These are phyloP conservation scores for Endoconidiophora laricicola DNA, from an alignment of 2,329 filamentous ascomycete species.

Conservation along the genomic window DNA sequence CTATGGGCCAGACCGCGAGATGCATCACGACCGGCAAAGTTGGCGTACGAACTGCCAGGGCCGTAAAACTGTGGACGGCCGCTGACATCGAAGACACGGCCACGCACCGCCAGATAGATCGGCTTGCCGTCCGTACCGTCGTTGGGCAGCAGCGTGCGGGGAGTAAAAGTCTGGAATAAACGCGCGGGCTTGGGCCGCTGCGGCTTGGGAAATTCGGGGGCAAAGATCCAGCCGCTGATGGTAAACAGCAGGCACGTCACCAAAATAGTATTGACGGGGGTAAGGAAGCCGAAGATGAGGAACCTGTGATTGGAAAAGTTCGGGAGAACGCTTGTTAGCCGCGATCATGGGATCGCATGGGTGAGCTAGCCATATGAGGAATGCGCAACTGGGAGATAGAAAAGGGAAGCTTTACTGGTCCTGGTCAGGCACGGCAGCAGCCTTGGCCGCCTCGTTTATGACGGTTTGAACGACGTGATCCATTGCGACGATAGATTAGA, in stretches of 20 bases:
- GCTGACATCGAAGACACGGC: slow-evolving; percentile 79
- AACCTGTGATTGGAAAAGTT: not conserved
- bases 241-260: slow-evolving; percentile 39
- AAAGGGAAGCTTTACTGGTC: slow-evolving; percentile 9
- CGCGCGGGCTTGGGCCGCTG: slow-evolving; percentile 35
- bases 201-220: slow-evolving; percentile 22
- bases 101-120: slow-evolving; percentile 82
- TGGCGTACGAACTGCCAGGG: slow-evolving; percentile 83
- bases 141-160: slow-evolving; percentile 66
- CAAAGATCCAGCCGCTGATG: slow-evolving; percentile 16
- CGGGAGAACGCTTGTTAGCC: no score
- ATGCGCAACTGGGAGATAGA: no score
- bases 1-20: slow-evolving; percentile 74
- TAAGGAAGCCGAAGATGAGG: slow-evolving; percentile 30
- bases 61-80: slow-evolving; percentile 88
- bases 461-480: slow-evolving; percentile 42
- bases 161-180: slow-evolving; percentile 56
- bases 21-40: slow-evolving; percentile 89
- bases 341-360: no score
- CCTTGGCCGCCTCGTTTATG: slow-evolving; percentile 34
- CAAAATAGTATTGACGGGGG: slow-evolving; percentile 48
- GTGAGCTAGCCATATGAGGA: no score
- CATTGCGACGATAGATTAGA: slow-evolving; percentile 21
- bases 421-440: slow-evolving; percentile 15
- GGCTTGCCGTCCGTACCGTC: slow-evolving; percentile 59